Evolutionary conservation across 1,139 yeast species (phyloP).

Genomic region (Kurtzmaniella quercitrusa): DNA sequence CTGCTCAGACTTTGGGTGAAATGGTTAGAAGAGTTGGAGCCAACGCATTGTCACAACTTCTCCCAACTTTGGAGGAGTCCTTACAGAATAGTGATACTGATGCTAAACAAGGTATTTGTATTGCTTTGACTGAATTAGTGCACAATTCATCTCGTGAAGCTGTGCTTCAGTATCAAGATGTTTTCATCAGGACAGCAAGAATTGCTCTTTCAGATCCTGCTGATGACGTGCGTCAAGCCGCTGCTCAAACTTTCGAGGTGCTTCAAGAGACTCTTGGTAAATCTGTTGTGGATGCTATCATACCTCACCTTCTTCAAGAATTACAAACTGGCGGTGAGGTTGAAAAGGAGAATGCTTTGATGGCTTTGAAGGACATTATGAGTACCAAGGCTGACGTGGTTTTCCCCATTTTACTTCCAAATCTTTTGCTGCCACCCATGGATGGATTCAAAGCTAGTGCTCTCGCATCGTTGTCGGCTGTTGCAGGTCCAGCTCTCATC

Average conservation of each 20-base stretch:
- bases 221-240: constrained; percentile 77
- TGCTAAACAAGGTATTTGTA: constrained; percentile 93
- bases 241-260: constrained; percentile 86
- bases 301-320: constrained; percentile 76
- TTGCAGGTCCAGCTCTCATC: constrained; percentile 82
- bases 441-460: constrained; percentile 83
- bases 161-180: constrained; percentile 60
- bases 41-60: constrained; percentile 74
- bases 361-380: constrained; percentile 91
- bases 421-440: constrained; percentile 76
- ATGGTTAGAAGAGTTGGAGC: constrained; percentile 93
- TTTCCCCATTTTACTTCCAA: constrained; percentile 90
- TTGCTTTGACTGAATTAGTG: constrained; percentile 84
- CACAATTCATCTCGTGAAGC: constrained; percentile 66
- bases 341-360: constrained; percentile 71
- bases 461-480: constrained; percentile 82
- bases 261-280: constrained; percentile 81
- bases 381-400: constrained; percentile 83
- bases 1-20: constrained; percentile 93
- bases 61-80: constrained; percentile 79
- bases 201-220: constrained; percentile 75
- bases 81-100: constrained; percentile 62
- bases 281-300: constrained; percentile 78
- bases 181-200: constrained; percentile 71
- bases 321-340: constrained; percentile 52